A percentile compares a stretch with the other conserved stretches of the same genome.
These are phyloP conservation scores for Trichophyton verrucosum DNA, from an alignment of 2,329 filamentous ascomycete species.

Conservation along the genomic window DNA sequence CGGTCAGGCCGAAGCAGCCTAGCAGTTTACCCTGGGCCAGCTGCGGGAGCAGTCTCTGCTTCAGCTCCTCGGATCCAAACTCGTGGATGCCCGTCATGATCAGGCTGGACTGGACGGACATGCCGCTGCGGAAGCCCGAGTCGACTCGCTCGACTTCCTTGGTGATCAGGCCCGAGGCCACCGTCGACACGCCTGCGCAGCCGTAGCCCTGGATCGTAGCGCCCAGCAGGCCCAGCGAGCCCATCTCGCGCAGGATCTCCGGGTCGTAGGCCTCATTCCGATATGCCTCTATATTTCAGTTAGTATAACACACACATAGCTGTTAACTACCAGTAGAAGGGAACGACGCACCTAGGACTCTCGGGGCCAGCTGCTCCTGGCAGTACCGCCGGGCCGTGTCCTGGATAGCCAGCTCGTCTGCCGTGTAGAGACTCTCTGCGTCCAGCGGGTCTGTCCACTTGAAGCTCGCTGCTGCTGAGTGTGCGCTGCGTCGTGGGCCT, in stretches of 20 bases:
- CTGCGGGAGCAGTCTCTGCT: conserved; percentile 66
- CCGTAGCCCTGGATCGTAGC: conserved; percentile 78
- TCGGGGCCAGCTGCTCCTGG: conserved; percentile 73
- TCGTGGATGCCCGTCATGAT: conserved; percentile 87
- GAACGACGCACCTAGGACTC: conserved; percentile 57
- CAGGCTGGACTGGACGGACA: conserved; percentile 88
- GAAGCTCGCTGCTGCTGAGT: conserved; percentile 40
- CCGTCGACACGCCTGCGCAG: conserved; percentile 75
- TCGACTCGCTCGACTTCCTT: conserved; percentile 83
- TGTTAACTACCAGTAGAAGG: not conserved
- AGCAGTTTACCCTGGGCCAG: conserved; percentile 74
- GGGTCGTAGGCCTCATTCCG: conserved; percentile 76
- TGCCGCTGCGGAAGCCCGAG: conserved; percentile 80
- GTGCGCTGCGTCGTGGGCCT: conserved; percentile 4
- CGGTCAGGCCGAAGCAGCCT: conserved; percentile 79
- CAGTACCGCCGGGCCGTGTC: conserved; percentile 91
- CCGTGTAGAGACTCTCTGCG: conserved; percentile 62
- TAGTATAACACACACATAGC: too few relatives aligned
- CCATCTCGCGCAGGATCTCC: conserved; percentile 82
- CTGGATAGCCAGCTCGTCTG: conserved; percentile 79
- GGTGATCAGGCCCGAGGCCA: conserved; percentile 81
- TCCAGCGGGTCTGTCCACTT: conserved; percentile 87
- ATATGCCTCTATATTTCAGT: conserved; percentile 54
- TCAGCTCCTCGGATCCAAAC: conserved; percentile 75
- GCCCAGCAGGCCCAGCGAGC: conserved; percentile 75